A percentile compares a stretch with the other conserved stretches of the same genome.
Evolutionary conservation across 164 flowering plant species (phyloP).

Genomic region (Echeveria elegans): DNA sequence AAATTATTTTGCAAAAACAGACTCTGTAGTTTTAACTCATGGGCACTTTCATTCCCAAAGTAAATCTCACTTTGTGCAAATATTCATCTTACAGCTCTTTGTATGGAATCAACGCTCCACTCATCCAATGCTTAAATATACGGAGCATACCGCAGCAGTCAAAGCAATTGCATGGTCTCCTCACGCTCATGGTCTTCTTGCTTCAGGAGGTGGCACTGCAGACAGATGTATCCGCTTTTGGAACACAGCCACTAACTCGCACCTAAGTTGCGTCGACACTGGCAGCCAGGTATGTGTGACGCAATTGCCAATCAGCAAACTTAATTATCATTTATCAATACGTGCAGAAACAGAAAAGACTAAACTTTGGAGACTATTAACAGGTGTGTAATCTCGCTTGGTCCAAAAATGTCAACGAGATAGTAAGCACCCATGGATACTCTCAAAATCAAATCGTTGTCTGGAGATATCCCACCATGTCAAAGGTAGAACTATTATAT

Average conservation of each 20-base stretch:
- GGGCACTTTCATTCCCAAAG: not conserved
- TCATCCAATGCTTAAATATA: constrained; percentile 77
- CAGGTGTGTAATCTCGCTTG: constrained; percentile 97
- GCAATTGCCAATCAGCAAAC: not conserved
- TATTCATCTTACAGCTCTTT: constrained; percentile 50
- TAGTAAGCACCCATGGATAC: constrained; percentile 97
- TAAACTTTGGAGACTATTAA: not conserved
- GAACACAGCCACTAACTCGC: constrained; percentile 87
- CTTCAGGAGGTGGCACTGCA: constrained; percentile 98
- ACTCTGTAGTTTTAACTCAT: not conserved
- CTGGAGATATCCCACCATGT: constrained; percentile 93
- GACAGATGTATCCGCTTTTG: constrained; percentile 94
- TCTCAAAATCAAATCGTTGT: constrained; percentile 94
- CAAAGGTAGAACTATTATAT: constrained; percentile 45
- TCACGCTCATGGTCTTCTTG: constrained; percentile 90
- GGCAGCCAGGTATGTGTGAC: constrained; percentile 64
- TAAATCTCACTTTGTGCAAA: not conserved
- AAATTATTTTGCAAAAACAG: not conserved
- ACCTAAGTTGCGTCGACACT: constrained; percentile 84
- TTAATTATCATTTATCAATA: too few relatives aligned
- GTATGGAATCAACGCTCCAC: constrained; percentile 95
- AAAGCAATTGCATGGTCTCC: constrained; percentile 99
- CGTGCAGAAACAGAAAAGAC: too few relatives aligned
- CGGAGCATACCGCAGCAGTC: constrained; percentile 97
- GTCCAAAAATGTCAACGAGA: constrained; percentile 97